These are phyloP conservation scores for Coniophora puteana DNA, from an alignment of 1,284 basidiomycete genomes.

Conservation along the genomic window DNA sequence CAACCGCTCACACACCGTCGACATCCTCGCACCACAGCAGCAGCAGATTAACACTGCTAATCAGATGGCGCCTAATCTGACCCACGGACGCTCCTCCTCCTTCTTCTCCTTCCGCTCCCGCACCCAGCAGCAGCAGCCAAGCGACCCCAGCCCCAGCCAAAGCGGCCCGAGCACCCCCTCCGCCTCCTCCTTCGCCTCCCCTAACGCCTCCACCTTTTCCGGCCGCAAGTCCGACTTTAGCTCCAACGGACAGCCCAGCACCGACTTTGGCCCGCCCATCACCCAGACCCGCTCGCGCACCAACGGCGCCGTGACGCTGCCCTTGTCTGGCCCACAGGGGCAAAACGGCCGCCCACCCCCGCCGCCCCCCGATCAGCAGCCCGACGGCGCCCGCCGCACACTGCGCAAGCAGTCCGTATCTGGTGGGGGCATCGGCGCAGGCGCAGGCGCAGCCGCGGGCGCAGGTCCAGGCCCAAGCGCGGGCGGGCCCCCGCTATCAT, in stretches of 20 bases:
- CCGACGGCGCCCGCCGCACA: slow-evolving; percentile 10
- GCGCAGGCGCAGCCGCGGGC: no score
- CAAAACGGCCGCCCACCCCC: slow-evolving; percentile 26
- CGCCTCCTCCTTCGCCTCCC: slow-evolving; percentile 10
- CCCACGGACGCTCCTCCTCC: slow-evolving; percentile 33
- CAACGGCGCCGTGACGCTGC: slow-evolving; percentile 19
- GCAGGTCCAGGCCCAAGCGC: slow-evolving; percentile 8
- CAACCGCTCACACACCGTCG: background rate
- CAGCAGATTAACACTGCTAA: no score
- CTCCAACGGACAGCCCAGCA: no score
- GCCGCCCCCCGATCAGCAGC: slow-evolving; percentile 16
- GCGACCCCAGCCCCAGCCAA: slow-evolving; percentile 8
- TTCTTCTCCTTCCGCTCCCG: slow-evolving; percentile 39
- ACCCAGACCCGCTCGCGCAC: slow-evolving; percentile 30
- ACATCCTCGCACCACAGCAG: slow-evolving; percentile 13
- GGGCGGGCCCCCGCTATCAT: slow-evolving; percentile 18
- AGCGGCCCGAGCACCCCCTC: slow-evolving; percentile 5
- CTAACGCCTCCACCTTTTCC: slow-evolving; percentile 10
- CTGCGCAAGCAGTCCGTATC: no score
- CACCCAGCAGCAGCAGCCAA: slow-evolving; percentile 13
- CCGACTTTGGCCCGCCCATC: slow-evolving; percentile 17
- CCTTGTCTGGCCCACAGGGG: no score
- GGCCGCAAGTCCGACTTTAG: no score
- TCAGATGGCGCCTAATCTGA: slow-evolving; percentile 20
- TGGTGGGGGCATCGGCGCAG: no score